phyloP scores from a whole-genome alignment of 1,284 basidiomycete species.

The Ganoderma lingzhi region DNA sequence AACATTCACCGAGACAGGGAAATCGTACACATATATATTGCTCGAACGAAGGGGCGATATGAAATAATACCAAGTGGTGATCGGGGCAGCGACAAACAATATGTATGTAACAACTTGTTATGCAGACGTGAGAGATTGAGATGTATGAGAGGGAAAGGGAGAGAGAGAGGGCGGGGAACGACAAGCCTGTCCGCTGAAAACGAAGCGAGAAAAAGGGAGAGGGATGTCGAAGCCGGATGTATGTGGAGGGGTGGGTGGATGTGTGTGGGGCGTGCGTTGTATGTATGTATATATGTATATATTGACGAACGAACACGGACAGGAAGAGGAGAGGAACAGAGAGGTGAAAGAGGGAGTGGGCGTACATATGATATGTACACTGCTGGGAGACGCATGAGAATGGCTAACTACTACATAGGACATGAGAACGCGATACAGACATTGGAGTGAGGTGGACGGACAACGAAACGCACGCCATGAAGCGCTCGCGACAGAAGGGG shows the following conservation, averaged over 20 bases:
- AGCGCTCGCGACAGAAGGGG: background rate
- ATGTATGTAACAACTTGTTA: constrained; percentile 8
- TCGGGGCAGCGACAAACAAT: constrained; percentile 20
- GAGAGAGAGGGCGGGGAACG: background rate
- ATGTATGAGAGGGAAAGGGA: background rate
- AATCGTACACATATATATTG: constrained; percentile 31
- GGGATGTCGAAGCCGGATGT: constrained; percentile 6
- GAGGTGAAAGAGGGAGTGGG: constrained; percentile 8
- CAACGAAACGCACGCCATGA: background rate
- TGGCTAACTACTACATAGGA: constrained; percentile 30
- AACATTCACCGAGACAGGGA: background rate
- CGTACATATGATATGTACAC: constrained; percentile 21
- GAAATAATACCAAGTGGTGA: constrained; percentile 25
- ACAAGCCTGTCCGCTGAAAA: constrained; percentile 4
- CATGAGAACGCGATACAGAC: constrained; percentile 9
- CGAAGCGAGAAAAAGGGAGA: background rate
- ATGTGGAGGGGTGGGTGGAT: background rate
- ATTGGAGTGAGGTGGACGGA: background rate
- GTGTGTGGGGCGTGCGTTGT: background rate
- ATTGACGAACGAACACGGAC: background rate
- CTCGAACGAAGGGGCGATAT: constrained; percentile 19
- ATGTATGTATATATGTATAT: constrained; percentile 14
- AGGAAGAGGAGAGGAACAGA: background rate
- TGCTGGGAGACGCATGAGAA: constrained; percentile 4
- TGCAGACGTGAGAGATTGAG: constrained; percentile 1